Base-by-base conservation (phyloP, 129 eudicot species). In the Arctium lappa region DNA sequence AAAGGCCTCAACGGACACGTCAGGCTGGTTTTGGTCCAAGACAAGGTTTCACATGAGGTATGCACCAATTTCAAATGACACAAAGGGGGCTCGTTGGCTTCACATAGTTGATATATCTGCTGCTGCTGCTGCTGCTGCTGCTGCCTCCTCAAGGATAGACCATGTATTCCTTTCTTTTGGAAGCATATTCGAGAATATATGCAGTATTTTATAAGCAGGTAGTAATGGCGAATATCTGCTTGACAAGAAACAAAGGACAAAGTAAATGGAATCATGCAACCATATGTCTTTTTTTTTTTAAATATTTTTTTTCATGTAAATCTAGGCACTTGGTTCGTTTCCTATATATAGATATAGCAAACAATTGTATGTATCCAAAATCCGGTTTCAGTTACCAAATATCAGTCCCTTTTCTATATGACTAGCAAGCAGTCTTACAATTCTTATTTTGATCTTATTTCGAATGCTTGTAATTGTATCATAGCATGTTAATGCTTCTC, bases 11-110 rank as follows among this genome's bases (percentile, higher is more conserved):
- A 84, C 87, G 91, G 74, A 83, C 81, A 81, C 96, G 89, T 11
- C 94, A 83, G 82, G 33, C 90, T 81, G 86, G 87, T 72, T 86
- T 88, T 76, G 91, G 88, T 68, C 88, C 88, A 18, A 85, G 88
- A 87, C 92, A 89, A 80, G 97, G 97, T 22, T 88, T 87, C 87
- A 83, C 91, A 62, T 86, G 85, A 30, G 89, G 88, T 69, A 78
- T 78, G 8, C 18, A 16, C 42, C 77, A n/a, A 38, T 13, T 83
- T 76, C 31, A 68, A 75, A 29, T 65, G 80, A 79, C 66, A 46
- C 68, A 66, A 27, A 70, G 22, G 80, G 60, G 66, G 22, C 53
- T 71, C 66, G 71, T 73, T 62, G 66, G 76, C 56, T 30, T 82
- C 75, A 33, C 80, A 79, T 63, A 40, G 69, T 50, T 56, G 75